phyloP scores from a whole-genome alignment of 148 eudicot species.

The Heliosperma pusillum region DNA sequence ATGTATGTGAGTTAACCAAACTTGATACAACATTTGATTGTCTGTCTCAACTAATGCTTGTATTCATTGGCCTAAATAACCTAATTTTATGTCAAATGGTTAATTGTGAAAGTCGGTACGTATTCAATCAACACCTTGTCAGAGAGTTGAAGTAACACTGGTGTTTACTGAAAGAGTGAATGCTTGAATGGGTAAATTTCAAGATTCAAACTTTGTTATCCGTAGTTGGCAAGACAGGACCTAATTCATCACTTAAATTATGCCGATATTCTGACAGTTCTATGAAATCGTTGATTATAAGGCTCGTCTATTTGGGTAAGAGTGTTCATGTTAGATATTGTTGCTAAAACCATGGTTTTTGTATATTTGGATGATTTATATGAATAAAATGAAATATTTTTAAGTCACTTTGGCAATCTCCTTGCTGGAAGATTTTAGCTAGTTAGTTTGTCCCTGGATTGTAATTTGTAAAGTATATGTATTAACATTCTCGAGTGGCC shows the following conservation, averaged over 20 bases:
- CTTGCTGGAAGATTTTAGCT: neutral
- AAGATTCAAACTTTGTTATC: neutral
- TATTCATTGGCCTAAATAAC: neutral
- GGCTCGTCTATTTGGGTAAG: neutral
- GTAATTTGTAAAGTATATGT: neutral
- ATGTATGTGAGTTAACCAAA: neutral
- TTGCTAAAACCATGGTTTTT: neutral
- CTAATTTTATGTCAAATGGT: neutral
- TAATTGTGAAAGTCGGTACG: neutral
- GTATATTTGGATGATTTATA: neutral
- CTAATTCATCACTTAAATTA: neutral
- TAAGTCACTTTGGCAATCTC: neutral
- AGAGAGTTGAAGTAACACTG: neutral
- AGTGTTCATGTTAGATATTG: neutral
- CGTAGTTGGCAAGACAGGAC: neutral
- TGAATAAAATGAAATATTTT: neutral
- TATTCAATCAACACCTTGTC: no score
- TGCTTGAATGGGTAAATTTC: slow-evolving; percentile 1
- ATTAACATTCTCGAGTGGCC: neutral
- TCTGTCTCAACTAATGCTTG: neutral
- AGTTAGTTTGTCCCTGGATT: neutral
- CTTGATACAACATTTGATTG: neutral
- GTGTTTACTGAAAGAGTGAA: neutral
- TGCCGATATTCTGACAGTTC: neutral
- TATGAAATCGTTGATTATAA: neutral